Evolutionary conservation across 768 basidiomycete species (phyloP), one percentile per base, ranked within the genome.

Genomic region (Rhodosporidiobolus sp.): DNA sequence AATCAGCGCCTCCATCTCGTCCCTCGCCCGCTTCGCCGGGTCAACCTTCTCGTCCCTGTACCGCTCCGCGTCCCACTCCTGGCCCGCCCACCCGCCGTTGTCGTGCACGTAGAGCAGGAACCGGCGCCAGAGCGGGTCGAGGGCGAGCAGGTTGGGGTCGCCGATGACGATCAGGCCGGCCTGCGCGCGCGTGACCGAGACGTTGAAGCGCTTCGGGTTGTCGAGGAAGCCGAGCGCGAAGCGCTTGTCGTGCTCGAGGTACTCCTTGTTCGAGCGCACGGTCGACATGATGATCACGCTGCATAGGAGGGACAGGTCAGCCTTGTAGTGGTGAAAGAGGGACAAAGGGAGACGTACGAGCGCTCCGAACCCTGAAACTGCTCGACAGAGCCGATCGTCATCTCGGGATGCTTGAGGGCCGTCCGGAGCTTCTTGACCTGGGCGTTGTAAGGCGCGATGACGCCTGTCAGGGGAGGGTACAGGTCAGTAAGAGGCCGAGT

Each of bases 191-290:
- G 82, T 82, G 60, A 81, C 79, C 43, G 81, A 78, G 30, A 82
- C 82, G 72, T 82, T 82, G 79, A 82, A 80, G 16, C 82, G 76
- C 63, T 80, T 79, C 19, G 77, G 76, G 64, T 80, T 78, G 34
- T 76, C 70, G 56, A 80, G 76, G 55, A 82, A 71, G 19, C 82
- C 82, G 74, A 81, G 77, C 34, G 78, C 78, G 32, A 73, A 76
- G 19, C 65, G 46, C 50, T 67, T 67, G 67, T 82, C 81, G 45
- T 75, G 67, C 7, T 63, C 63, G 52, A 81, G 61, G 72, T 79
- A 81, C 22, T 79, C 62, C 7, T 65, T 48, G 14, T 79, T 80
- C 16, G 76, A 75, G 6, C 78, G 70, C 7, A 75, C 73, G 9
- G 77, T 76, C 19, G 78, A 77, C 34, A 79, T 70, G 73, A 79